Percentiles rank a stretch among this genome's conserved stretches.
Conservation (phyloP, 495 filamentous ascomycete species). For the Trichoderma erinaceum region DNA sequence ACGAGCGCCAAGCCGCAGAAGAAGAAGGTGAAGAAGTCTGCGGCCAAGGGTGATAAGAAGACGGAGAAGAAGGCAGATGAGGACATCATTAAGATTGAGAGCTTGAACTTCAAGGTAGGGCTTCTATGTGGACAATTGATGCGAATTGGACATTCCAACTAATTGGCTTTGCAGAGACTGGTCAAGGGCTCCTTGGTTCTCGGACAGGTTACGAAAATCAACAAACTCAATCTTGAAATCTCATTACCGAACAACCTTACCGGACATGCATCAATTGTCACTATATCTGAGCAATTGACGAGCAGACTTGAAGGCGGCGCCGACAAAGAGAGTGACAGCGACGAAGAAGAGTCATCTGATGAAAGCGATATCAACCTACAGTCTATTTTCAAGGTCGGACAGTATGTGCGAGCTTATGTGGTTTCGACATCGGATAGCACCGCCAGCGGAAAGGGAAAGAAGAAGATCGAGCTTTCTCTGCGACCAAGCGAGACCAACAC, state of each 20-base stretch:
- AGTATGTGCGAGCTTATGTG: slow-evolving; percentile 84
- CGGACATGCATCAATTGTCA: slow-evolving; percentile 85
- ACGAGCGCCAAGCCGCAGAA: slow-evolving; percentile 34
- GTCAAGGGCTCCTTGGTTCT: slow-evolving; percentile 78
- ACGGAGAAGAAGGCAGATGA: slow-evolving; percentile 35
- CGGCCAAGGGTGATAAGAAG: slow-evolving; percentile 51
- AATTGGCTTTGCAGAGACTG: slow-evolving; percentile 51
- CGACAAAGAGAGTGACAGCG: slow-evolving; percentile 48
- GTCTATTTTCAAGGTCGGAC: slow-evolving; percentile 70
- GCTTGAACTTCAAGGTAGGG: slow-evolving; percentile 80
- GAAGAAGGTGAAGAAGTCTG: slow-evolving; percentile 47
- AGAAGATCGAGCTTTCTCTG: slow-evolving; percentile 77
- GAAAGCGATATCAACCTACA: slow-evolving; percentile 61
- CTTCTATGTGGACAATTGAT: not conserved
- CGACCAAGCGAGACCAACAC: slow-evolving; percentile 69
- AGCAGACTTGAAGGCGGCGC: slow-evolving; percentile 57
- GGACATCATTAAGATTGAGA: slow-evolving; percentile 66
- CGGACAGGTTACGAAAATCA: slow-evolving; percentile 79
- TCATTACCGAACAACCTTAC: slow-evolving; percentile 87
- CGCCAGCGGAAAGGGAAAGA: slow-evolving; percentile 56
- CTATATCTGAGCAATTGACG: slow-evolving; percentile 60
- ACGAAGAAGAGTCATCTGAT: slow-evolving; percentile 41
- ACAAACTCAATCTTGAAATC: slow-evolving; percentile 66
- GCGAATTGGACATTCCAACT: slow-evolving; percentile 32
- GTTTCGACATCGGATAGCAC: slow-evolving; percentile 62